Conservation (phyloP, 2,329 filamentous ascomycete species). For the Paecilomyces niveus region DNA sequence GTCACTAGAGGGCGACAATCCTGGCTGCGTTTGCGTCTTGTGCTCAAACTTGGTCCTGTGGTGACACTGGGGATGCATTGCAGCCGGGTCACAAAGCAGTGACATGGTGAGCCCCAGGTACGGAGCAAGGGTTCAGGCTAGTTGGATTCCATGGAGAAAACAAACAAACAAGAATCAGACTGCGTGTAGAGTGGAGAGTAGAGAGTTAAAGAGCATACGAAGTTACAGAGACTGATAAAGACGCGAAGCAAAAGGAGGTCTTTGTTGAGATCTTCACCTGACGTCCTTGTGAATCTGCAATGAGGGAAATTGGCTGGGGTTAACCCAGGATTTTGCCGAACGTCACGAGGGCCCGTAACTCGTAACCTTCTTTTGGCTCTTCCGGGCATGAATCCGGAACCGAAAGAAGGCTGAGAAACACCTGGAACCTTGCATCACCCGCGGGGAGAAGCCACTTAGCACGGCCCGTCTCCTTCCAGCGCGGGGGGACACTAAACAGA, state of each 20-base stretch:
- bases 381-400: not conserved
- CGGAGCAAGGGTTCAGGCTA: slow-evolving; percentile 18
- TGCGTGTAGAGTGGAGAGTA: not conserved
- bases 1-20: not conserved
- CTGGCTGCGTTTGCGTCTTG: not conserved
- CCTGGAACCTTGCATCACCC: not conserved
- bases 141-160: not conserved
- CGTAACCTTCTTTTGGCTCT: not conserved
- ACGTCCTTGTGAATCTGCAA: not conserved
- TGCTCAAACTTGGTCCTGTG: slow-evolving; percentile 10
- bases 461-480: not conserved
- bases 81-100: slow-evolving; percentile 23
- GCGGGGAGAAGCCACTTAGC: not conserved
- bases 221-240: not conserved
- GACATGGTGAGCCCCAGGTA: slow-evolving; percentile 22
- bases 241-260: not conserved
- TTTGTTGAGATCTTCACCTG: not conserved
- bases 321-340: slow-evolving; percentile 1
- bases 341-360: slow-evolving; percentile 16
- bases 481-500: not conserved
- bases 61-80: slow-evolving; percentile 22
- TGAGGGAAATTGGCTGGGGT: not conserved
- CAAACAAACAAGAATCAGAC: not conserved
- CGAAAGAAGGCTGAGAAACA: not conserved
- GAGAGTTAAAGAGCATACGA: not conserved